Conservation (phyloP, 108 stramenopile species). For the Skeletonema marinoi region DNA sequence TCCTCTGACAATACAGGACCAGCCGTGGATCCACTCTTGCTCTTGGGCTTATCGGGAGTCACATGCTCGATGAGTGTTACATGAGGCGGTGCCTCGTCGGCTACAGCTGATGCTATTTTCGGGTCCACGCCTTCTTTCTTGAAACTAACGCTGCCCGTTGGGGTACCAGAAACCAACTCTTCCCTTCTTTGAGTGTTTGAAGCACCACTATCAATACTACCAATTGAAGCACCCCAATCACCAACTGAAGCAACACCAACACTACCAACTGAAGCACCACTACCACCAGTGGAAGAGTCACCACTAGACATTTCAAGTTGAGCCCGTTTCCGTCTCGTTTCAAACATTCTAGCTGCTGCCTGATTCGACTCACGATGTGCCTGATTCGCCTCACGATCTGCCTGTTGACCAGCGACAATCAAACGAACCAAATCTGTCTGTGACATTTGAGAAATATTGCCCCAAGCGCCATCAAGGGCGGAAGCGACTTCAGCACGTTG, state of each 20-base stretch:
- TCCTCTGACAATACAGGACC: conserved; percentile 14
- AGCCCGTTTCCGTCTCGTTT: too few species aligned
- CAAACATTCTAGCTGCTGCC: too few species aligned
- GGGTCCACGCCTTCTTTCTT: conserved; percentile 57
- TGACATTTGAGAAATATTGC: too few species aligned
- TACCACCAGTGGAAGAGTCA: not conserved
- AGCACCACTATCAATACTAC: not conserved
- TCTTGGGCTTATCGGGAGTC: not conserved
- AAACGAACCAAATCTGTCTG: too few species aligned
- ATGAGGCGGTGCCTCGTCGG: conserved; percentile 15
- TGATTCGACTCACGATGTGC: too few species aligned
- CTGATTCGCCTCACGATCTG: too few species aligned
- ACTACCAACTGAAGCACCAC: not conserved
- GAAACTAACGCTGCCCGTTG: not conserved
- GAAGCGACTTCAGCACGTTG: too few species aligned
- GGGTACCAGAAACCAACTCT: not conserved
- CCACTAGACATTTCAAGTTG: conserved; percentile 22
- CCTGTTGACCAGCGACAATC: too few species aligned
- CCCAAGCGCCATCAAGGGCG: too few species aligned
- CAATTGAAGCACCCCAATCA: not conserved
- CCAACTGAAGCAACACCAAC: too few species aligned
- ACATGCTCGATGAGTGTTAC: not conserved
- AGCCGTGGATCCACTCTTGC: conserved; percentile 3
- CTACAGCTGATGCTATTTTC: conserved; percentile 53
- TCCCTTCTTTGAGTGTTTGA: conserved; percentile 21